Conservation (phyloP, 495 filamentous ascomycete genomes). For the Aspergillus baeticus region DNA sequence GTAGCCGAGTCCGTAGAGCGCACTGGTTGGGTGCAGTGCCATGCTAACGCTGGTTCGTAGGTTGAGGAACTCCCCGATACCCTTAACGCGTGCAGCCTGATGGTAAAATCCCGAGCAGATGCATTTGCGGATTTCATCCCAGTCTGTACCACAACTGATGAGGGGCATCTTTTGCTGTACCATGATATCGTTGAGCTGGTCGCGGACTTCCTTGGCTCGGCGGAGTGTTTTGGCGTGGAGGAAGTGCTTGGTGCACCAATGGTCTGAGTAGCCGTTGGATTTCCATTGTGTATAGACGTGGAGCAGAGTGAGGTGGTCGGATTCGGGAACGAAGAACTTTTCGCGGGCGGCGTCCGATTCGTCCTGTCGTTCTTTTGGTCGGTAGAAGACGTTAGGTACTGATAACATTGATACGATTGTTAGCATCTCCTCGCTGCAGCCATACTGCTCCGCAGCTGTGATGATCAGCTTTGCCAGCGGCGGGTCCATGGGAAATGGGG, state of each 20-base stretch:
- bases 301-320: constrained; percentile 92
- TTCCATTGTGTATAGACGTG: constrained; percentile 98
- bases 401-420: constrained; percentile 98
- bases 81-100: constrained; percentile 96
- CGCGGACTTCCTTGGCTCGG: constrained; percentile 86
- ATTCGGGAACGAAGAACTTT: constrained; percentile 98
- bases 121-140: constrained; percentile 93
- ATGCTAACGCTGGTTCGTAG: constrained; percentile 91
- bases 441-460: constrained; percentile 77
- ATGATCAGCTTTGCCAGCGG: constrained; percentile 93
- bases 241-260: constrained; percentile 92
- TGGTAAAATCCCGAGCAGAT: constrained; percentile 98
- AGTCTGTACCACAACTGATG: constrained; percentile 89
- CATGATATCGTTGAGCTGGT: constrained; percentile 95
- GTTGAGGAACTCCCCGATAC: constrained; percentile 96
- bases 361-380: constrained; percentile 94
- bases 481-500: constrained; percentile 95
- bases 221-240: constrained; percentile 89
- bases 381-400: constrained; percentile 94
- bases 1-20: constrained; percentile 88
- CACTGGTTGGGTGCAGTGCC: constrained; percentile 89
- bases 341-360: constrained; percentile 96
- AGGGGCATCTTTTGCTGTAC: constrained; percentile 87
- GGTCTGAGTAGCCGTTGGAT: constrained; percentile 82
- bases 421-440: constrained; percentile 95